Conservation (phyloP, 2,329 filamentous ascomycete species). For the Amauroascus verrucosus region DNA sequence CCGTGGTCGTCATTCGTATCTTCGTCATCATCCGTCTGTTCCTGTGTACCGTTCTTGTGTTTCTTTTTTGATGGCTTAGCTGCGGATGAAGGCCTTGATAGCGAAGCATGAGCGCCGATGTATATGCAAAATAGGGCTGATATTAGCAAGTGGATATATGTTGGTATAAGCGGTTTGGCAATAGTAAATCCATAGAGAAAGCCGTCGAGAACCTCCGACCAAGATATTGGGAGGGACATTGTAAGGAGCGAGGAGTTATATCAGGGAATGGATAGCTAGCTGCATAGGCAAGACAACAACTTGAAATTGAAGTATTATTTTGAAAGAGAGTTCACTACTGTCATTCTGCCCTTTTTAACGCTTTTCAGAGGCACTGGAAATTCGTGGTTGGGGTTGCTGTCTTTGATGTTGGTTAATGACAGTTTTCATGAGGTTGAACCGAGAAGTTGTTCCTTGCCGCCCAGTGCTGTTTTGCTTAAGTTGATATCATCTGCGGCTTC, state of each 20-base stretch:
- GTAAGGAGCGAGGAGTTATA: background rate
- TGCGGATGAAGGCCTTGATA: slow-evolving; percentile 73
- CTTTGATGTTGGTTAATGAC: background rate
- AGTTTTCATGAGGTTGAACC: background rate
- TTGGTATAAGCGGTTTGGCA: slow-evolving; percentile 42
- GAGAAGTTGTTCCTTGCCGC: background rate
- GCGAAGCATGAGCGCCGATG: slow-evolving; percentile 71
- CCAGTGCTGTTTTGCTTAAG: background rate
- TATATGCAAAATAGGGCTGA: slow-evolving; percentile 76
- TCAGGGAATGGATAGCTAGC: background rate
- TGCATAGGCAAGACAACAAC: background rate
- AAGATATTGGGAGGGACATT: slow-evolving; percentile 29
- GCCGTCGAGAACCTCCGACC: slow-evolving; percentile 33
- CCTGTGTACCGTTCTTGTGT: slow-evolving; percentile 24
- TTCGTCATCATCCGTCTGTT: slow-evolving; percentile 37
- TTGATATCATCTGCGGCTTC: slow-evolving; percentile 1
- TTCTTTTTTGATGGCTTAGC: slow-evolving; percentile 48
- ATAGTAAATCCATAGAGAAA: slow-evolving; percentile 37
- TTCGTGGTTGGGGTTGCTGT: background rate
- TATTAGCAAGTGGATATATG: slow-evolving; percentile 52
- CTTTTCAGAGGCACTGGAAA: background rate
- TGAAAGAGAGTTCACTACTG: background rate
- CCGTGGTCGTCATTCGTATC: slow-evolving; percentile 46
- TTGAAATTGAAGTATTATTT: background rate
- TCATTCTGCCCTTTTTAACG: background rate